Conservation (phyloP, 2,329 filamentous ascomycete genomes). For the Falciphora oryzae region DNA sequence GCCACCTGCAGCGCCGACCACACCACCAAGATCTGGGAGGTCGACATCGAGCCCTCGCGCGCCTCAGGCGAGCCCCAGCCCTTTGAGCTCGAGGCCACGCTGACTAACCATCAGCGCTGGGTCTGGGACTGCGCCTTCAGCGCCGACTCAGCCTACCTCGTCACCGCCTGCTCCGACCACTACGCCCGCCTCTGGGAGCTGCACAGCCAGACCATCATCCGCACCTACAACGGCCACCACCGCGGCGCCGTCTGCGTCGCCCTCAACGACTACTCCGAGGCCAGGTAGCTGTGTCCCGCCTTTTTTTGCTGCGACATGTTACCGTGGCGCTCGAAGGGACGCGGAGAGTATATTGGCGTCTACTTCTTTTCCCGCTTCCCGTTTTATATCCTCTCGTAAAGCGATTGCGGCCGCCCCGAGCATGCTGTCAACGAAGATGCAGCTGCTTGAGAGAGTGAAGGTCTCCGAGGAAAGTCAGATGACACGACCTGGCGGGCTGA, state of each 20-base stretch:
- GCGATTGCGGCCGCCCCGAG: no score
- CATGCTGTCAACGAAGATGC: neutral
- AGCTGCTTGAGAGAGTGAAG: neutral
- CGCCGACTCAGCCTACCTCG: slow-evolving; percentile 85
- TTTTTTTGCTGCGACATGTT: neutral
- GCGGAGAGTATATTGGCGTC: neutral
- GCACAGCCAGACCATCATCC: slow-evolving; percentile 77
- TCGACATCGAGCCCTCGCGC: slow-evolving; percentile 57
- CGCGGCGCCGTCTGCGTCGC: slow-evolving; percentile 88
- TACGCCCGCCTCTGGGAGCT: slow-evolving; percentile 92
- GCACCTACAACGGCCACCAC: slow-evolving; percentile 94
- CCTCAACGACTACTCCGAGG: slow-evolving; percentile 75
- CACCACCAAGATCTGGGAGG: slow-evolving; percentile 92
- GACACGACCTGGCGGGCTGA: no score
- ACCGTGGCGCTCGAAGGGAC: neutral
- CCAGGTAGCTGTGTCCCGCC: slow-evolving; percentile 27
- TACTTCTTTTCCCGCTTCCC: neutral
- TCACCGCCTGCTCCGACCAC: slow-evolving; percentile 90
- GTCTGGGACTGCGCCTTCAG: slow-evolving; percentile 97
- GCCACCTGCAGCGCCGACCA: slow-evolving; percentile 93
- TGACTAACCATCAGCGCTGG: slow-evolving; percentile 90
- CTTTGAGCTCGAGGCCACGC: slow-evolving; percentile 78
- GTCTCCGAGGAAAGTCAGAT: neutral
- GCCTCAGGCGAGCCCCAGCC: slow-evolving; percentile 40
- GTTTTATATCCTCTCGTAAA: no score